Conservation (phyloP, 192 early-diverging fungal species). For the Backusella luteola region DNA sequence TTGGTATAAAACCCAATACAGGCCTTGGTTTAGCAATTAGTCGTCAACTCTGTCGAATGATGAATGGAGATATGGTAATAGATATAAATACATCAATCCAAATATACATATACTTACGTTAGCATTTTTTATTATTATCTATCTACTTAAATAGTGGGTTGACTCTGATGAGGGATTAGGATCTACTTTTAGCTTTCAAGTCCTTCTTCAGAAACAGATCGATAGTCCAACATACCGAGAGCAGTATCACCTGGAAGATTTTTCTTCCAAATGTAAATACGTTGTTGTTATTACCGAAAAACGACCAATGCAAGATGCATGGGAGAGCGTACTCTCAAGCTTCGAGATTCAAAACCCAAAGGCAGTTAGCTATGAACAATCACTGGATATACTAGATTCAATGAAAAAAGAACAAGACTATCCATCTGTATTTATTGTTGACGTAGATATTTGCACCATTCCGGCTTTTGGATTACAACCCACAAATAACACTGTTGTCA, state of each 20-base stretch:
- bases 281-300: constrained; percentile 2
- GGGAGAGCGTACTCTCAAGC: not conserved
- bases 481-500: not conserved
- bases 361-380: not conserved
- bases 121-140: not conserved
- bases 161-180: constrained; percentile 62
- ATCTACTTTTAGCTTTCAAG: constrained; percentile 68
- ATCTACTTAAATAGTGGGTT: constrained; percentile 14
- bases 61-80: constrained; percentile 58
- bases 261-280: not conserved
- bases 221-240: constrained; percentile 14
- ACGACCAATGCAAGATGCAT: not conserved
- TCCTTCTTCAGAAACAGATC: constrained; percentile 8
- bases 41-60: constrained; percentile 51
- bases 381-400: not conserved
- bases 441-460: constrained; percentile 7
- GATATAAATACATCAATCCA: not conserved
- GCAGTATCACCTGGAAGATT: constrained; percentile 8
- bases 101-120: not conserved
- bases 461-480: not conserved
- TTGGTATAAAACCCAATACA: constrained; percentile 6
- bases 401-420: not conserved
- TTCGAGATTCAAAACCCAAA: not conserved
- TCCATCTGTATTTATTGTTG: constrained; percentile 3
- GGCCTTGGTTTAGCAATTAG: constrained; percentile 65